These are phyloP conservation scores for Kwoniella heveanensis DNA, from an alignment of 768 basidiomycete genomes.

Conservation along the genomic window DNA sequence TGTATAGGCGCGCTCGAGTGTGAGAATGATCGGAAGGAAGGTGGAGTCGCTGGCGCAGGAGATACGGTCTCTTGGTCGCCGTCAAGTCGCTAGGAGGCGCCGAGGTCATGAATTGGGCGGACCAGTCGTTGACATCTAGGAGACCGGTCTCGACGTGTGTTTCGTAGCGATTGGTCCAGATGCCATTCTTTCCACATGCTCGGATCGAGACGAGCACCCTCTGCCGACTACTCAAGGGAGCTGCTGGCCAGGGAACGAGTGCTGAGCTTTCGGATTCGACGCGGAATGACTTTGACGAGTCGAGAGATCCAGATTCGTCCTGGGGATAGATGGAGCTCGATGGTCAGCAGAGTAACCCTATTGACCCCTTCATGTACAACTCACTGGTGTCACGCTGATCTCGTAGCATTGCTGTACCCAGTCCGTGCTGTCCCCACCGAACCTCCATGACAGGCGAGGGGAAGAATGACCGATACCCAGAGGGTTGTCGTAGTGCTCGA, in stretches of 20 bases:
- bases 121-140: conserved; percentile 29
- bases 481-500: conserved; percentile 16
- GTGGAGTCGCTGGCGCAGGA: conserved; percentile 5
- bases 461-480: conserved; percentile 19
- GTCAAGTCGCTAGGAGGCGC: not conserved
- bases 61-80: conserved; percentile 26
- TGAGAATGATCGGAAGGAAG: not conserved
- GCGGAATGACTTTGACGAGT: conserved; percentile 1
- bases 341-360: no score
- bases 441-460: conserved; percentile 37
- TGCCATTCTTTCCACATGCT: conserved; percentile 21
- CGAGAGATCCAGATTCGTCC: conserved; percentile 7
- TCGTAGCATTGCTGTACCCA: conserved; percentile 35
- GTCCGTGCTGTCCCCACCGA: conserved; percentile 10
- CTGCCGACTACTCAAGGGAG: conserved; percentile 26
- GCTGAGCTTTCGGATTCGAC: conserved; percentile 20
- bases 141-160: conserved; percentile 17
- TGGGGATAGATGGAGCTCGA: no score
- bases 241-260: conserved; percentile 33
- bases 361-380: conserved; percentile 15
- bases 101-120: conserved; percentile 11
- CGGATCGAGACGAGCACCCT: conserved; percentile 17
- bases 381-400: not conserved
- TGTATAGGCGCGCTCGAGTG: conserved; percentile 27
- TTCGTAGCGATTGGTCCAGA: not conserved